Evolutionary conservation across 2,329 filamentous ascomycete species (phyloP).

Genomic region (Alternaria sp.): DNA sequence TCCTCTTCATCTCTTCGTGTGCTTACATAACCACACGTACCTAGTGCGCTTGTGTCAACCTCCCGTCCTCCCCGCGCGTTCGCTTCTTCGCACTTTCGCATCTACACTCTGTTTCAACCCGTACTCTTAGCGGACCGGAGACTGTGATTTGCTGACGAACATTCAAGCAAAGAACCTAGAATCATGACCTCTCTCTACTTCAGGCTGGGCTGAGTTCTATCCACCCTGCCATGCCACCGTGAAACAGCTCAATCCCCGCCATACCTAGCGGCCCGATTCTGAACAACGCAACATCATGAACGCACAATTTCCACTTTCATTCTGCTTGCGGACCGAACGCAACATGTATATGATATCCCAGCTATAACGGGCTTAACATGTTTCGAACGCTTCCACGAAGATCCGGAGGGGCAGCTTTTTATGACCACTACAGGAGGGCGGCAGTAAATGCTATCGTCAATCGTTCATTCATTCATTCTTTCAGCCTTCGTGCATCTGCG

Average conservation of each 20-base stretch:
- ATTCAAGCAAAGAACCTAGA: not conserved
- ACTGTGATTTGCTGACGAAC: not conserved
- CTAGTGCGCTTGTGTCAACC: not conserved
- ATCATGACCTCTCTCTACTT: not conserved
- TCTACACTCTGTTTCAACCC: not conserved
- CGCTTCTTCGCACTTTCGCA: constrained; percentile 2
- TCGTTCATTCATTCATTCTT: not conserved
- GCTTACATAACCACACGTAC: not conserved
- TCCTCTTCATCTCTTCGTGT: not conserved
- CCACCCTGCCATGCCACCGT: constrained; percentile 1
- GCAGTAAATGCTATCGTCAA: not conserved
- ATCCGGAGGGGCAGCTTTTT: not conserved
- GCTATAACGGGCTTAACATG: not conserved
- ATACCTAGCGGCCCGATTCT: constrained; percentile 4
- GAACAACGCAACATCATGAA: not conserved
- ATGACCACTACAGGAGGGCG: not conserved
- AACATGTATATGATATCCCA: not conserved
- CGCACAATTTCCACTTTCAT: not conserved
- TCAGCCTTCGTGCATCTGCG: not conserved
- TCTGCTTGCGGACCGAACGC: constrained; percentile 1
- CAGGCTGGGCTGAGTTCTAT: not conserved
- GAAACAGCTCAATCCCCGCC: not conserved
- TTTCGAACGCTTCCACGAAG: constrained; percentile 1
- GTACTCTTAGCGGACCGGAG: not conserved
- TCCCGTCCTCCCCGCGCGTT: constrained; percentile 7